phyloP scores from a whole-genome alignment of 768 basidiomycete species.

The Hysterangium stoloniferum region DNA sequence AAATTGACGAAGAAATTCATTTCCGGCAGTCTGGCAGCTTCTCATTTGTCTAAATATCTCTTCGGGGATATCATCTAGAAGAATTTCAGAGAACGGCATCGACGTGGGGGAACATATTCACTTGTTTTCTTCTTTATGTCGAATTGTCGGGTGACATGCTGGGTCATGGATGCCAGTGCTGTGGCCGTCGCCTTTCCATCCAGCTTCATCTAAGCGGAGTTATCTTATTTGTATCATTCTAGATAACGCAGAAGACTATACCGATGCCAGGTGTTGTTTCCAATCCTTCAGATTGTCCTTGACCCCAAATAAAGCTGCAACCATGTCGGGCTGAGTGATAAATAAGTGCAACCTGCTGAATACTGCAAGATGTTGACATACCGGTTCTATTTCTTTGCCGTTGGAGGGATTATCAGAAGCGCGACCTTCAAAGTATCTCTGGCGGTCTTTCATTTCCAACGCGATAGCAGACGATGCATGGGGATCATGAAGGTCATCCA shows the following conservation, averaged over 20 bases:
- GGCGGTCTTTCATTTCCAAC: conserved; percentile 81
- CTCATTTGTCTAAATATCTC: conserved; percentile 74
- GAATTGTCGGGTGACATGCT: conserved; percentile 66
- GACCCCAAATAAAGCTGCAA: conserved; percentile 39
- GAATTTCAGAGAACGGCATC: not conserved
- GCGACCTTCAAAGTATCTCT: conserved; percentile 74
- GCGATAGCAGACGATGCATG: conserved; percentile 60
- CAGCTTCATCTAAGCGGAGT: conserved; percentile 45
- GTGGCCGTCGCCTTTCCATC: conserved; percentile 62
- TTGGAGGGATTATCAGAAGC: conserved; percentile 14
- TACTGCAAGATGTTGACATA: conserved; percentile 14
- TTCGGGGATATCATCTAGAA: conserved; percentile 71
- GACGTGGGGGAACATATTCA: conserved; percentile 25
- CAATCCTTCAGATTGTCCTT: conserved; percentile 45
- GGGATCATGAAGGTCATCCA: conserved; percentile 76
- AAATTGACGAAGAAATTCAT: conserved; percentile 94
- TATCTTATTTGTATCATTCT: no score
- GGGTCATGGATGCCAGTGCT: conserved; percentile 67
- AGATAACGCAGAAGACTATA: no score
- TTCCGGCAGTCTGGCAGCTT: conserved; percentile 86
- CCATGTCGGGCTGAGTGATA: conserved; percentile 33
- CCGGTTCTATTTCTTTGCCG: conserved; percentile 17
- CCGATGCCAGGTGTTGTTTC: conserved; percentile 50
- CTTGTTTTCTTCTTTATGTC: conserved; percentile 61
- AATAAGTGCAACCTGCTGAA: conserved; percentile 1